Base-by-base conservation (phyloP, 257 asterid genomes). In the Nicotiana otophora region DNA sequence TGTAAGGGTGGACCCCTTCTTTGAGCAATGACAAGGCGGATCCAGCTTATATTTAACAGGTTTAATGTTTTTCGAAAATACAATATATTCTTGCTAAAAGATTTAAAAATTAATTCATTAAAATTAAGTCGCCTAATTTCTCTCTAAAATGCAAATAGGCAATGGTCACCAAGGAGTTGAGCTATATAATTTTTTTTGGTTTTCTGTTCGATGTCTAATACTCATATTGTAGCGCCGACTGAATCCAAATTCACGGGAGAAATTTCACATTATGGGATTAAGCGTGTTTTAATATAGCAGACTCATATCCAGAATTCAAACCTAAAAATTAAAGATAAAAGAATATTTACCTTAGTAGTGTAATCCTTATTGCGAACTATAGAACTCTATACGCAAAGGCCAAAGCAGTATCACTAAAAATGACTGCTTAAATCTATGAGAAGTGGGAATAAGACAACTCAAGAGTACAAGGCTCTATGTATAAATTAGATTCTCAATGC, bases 371-470 rank as follows among this genome's bases (percentile, higher is more conserved):
- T 0, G 2, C 2, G 3, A 39, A 39, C 48, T 42, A 70, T 61
- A 14, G 23, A 70, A 74, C 48, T 42, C 28, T 51, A 57, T 46
- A 19, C 23, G 26, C 11, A 10, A 48, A 82, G 51, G 10, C 51
- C 51, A 8, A 17, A 70, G 15, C 15, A 46, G 31, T 12, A 28
- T 34, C 4, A 31, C 34, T 31, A 60, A 48, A 61, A 26, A 31
- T 28, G 33, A 62, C 31, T 4, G 62, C 5, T 46, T 74, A 48
- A 74, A 74, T 74, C 42, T 31, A 19, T 31, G 26, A 72, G 15
- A 14, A 82, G 82, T 66, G 15, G 2, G 3, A 26, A 68, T 51
- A 68, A 48, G 81, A 82, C 82, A 82, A 19, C 28, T 70, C 81
- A 77, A 72, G 0, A 33, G 14, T n/a, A 3, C 12, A 64, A 62